These are phyloP conservation scores for Przewalskia tangutica DNA, from an alignment of 257 asterid genomes.

Conservation along the genomic window DNA sequence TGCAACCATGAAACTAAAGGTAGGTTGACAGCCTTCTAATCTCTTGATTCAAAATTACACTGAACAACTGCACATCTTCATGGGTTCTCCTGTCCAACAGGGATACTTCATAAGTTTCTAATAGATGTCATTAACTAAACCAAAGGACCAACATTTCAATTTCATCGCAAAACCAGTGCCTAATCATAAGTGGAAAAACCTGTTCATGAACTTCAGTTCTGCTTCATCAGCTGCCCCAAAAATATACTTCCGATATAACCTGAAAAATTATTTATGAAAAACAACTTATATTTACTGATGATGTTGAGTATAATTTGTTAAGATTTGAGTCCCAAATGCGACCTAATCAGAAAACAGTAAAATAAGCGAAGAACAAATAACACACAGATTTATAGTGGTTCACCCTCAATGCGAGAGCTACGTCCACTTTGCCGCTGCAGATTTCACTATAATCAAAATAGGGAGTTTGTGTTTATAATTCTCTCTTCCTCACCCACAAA, in stretches of 20 bases:
- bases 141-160: background rate
- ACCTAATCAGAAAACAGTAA: too few relatives aligned
- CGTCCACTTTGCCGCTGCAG: too few relatives aligned
- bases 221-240: constrained; percentile 99
- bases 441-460: too few relatives aligned
- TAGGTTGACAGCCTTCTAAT: constrained; percentile 77
- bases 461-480: too few relatives aligned
- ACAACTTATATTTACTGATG: background rate
- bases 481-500: too few relatives aligned
- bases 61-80: constrained; percentile 67
- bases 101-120: background rate
- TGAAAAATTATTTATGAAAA: background rate
- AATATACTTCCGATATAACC: constrained; percentile 82
- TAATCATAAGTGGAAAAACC: constrained; percentile 26
- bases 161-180: background rate
- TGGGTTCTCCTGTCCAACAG: constrained; percentile 55
- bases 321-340: too few relatives aligned
- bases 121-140: background rate
- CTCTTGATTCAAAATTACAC: constrained; percentile 82
- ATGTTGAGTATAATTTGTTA: background rate
- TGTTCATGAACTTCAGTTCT: constrained; percentile 82
- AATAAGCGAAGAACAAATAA: too few relatives aligned
- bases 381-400: too few relatives aligned
- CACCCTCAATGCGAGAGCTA: too few relatives aligned
- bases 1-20: background rate